Base-by-base conservation (phyloP, 192 early-diverging fungal genomes). In the Rhizoclosmatium globosum region DNA sequence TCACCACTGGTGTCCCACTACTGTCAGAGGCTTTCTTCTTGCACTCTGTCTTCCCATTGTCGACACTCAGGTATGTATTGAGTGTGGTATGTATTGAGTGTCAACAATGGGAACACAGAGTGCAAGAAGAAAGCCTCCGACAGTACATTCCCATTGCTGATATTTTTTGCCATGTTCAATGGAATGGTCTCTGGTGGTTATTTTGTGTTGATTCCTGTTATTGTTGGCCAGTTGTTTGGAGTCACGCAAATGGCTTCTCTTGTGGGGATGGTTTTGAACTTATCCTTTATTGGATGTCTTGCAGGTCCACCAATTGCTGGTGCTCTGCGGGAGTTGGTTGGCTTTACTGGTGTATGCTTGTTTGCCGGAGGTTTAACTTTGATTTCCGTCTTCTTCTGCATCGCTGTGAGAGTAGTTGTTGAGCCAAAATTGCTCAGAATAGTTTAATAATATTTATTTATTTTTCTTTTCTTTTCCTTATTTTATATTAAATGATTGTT, bases 11-110 rank as follows among this genome's bases (percentile, higher is more conserved):
- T n/a, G n/a, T n/a, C n/a, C 66, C 19, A 57, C 57, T 4, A 39
- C 15, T 2, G 57, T 47, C 3, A 68, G 77, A 9, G 77, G 67
- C 13, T 17, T 57, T 39, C 57, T 78, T 21, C 38, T 78, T 75
- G 93, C 42, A 90, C 89, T 59, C 77, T 95, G 41, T 87, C 1
- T 78, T 93, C 38, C 86, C 85, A 47, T 69, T 84, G 0, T 90
- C 88, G 69, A 84, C 82, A 0, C 4, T 85, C 13, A 41, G 78
- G 3, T 67, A 44, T 39, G 53, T 78, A 0, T 19, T 86, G 2
- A 47, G 75, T 1, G 60, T 84, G 1, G 45, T 85, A 3, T 21
- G 88, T 13, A 19, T 89, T 7, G 90, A 88, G 89, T 79, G 82
- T 84, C 69, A 88, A 90, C 0, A 84, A 69, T 47, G 85, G 86